phyloP scores from a whole-genome alignment of 2,329 filamentous ascomycete genomes.

The Lachnellula willkommii region DNA sequence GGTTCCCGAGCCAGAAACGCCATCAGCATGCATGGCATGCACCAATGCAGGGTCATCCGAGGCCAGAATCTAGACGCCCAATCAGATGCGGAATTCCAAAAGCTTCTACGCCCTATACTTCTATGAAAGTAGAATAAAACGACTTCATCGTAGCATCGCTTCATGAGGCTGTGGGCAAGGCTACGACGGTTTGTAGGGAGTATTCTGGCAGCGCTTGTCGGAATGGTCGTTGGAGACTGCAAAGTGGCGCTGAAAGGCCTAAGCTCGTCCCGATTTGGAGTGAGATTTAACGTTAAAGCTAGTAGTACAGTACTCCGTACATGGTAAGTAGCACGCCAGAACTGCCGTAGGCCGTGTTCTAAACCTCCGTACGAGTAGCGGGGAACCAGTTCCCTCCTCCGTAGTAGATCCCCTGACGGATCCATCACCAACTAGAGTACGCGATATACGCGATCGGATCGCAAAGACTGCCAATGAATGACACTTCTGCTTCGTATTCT shows the following conservation, averaged over 20 bases:
- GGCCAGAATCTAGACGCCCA: conserved; percentile 3
- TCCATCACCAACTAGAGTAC: neutral
- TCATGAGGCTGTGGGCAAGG: neutral
- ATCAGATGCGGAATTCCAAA: conserved; percentile 6
- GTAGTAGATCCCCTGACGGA: neutral
- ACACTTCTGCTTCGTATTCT: too few species aligned
- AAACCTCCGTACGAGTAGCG: neutral
- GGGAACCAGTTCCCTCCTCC: neutral
- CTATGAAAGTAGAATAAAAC: neutral
- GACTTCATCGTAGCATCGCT: conserved; percentile 1
- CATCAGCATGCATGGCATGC: conserved; percentile 7
- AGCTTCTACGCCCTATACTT: conserved; percentile 9
- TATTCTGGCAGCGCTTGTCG: neutral
- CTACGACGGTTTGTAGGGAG: neutral
- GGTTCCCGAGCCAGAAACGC: neutral
- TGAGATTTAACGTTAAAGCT: conserved; percentile 13
- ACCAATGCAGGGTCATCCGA: conserved; percentile 9
- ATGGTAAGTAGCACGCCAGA: conserved; percentile 4
- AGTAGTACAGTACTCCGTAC: conserved; percentile 1
- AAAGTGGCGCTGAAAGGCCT: conserved; percentile 2
- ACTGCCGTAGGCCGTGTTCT: neutral
- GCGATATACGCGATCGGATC: neutral
- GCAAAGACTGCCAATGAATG: too few species aligned
- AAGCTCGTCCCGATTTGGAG: neutral
- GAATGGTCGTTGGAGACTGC: conserved; percentile 8